Evolutionary conservation across 2,329 filamentous ascomycete genomes (phyloP).

Genomic region (Fusarium sp.): DNA sequence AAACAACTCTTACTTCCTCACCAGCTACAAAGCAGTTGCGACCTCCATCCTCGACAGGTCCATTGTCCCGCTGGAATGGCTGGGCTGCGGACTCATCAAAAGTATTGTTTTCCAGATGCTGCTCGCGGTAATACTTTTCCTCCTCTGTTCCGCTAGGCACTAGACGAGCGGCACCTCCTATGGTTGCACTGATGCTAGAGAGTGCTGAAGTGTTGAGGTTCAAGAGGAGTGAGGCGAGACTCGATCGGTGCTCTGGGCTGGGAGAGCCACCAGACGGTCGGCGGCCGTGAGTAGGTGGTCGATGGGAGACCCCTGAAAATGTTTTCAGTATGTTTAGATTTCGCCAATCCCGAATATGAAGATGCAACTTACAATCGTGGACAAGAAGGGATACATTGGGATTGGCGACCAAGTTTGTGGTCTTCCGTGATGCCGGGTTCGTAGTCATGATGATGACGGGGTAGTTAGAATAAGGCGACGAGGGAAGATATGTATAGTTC

Average conservation of each 20-base stretch:
- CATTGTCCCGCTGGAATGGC: constrained; percentile 46
- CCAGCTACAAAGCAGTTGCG: constrained; percentile 77
- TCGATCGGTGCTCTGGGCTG: constrained; percentile 72
- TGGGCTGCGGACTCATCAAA: constrained; percentile 67
- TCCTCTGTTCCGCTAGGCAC: constrained; percentile 79
- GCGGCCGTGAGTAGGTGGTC: constrained; percentile 77
- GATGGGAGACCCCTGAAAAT: constrained; percentile 80
- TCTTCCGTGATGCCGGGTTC: constrained; percentile 80
- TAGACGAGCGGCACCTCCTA: constrained; percentile 85
- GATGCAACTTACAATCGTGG: constrained; percentile 74
- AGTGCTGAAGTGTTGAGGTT: constrained; percentile 92
- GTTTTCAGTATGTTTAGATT: not conserved
- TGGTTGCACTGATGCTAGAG: constrained; percentile 89
- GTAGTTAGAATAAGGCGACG: constrained; percentile 71
- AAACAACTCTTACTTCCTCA: constrained; percentile 85
- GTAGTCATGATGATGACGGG: constrained; percentile 97
- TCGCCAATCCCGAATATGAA: not conserved
- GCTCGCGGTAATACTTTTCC: constrained; percentile 82
- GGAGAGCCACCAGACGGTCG: constrained; percentile 70
- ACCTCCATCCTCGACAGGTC: constrained; percentile 60
- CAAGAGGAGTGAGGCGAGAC: constrained; percentile 82
- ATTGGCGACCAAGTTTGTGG: constrained; percentile 82
- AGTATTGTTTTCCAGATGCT: constrained; percentile 92
- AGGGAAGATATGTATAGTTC: constrained; percentile 98
- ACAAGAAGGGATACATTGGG: constrained; percentile 92